Evolutionary conservation across 1,139 yeast species (phyloP), one percentile per base, ranked within the genome.

Genomic region (Yamadazyma dendronema): DNA sequence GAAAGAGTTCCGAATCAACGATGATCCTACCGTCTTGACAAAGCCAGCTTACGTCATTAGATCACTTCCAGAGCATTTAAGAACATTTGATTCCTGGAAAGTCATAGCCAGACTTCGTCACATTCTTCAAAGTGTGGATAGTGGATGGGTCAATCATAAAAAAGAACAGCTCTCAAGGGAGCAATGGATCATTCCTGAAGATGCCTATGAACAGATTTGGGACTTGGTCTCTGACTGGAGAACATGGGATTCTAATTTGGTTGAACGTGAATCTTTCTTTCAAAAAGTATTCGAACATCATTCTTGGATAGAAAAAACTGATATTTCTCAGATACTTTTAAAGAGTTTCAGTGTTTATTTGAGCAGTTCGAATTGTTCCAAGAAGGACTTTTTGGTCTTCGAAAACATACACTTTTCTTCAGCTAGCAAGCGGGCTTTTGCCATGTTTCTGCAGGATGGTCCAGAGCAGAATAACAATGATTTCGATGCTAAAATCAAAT

Each of bases 11-110:
- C 70, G 74, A 25, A 76, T 89, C 32, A 81, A 80, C 37, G 85
- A 85, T 49, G 97, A 92, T 52, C 95, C 97, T 0, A 81, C 87
- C 6, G 96, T 88, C 10, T 73, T 92, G 35, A 90, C 97, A 0
- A 81, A 89, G 36, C 97, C 97, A 0, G 85, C 96, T 0, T 82
- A 84, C 48, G 77, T 88, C 29, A 76, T 86, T 36, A 72, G 96
- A 42, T 74, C 89, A 2, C 75, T 82, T 2, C 70, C 72, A 28
- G 75, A 79, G 13, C 97, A 90, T 59, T 79, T 89, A 4, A 69
- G 98, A 44, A 78, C 83, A 28, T 78, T 81, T 45, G 88, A 88
- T 49, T 79, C 94, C 49, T 92, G 98, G 98, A 85, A 87, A 53
- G 76, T 90, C 26, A 65, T 87, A 32, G 79, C 88, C 5, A 71